phyloP scores from a whole-genome alignment of 306 rosid species.

The Rosa lucieae region DNA sequence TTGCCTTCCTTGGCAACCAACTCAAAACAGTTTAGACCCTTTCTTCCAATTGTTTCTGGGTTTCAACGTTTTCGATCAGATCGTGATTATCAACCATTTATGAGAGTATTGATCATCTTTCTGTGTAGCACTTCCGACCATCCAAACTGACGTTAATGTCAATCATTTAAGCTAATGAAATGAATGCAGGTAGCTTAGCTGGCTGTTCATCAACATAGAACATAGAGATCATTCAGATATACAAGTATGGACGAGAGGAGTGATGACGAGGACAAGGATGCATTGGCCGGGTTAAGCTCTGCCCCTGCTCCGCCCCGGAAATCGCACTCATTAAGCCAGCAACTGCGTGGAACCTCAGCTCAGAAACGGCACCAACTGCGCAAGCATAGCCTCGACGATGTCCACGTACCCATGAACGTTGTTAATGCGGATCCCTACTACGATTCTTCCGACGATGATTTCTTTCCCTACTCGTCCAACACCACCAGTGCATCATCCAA shows the following conservation, averaged over 20 bases:
- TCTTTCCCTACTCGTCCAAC: slow-evolving; percentile 55
- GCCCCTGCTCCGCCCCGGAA: slow-evolving; percentile 68
- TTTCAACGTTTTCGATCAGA: slow-evolving; percentile 1
- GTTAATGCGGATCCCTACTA: slow-evolving; percentile 22
- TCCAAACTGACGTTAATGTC: not conserved
- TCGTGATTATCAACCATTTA: not conserved
- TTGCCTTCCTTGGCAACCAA: slow-evolving; percentile 7
- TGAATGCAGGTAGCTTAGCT: slow-evolving; percentile 1
- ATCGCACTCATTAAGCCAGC: slow-evolving; percentile 89
- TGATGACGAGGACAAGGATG: slow-evolving; percentile 72
- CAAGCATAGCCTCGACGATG: slow-evolving; percentile 88
- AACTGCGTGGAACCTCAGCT: slow-evolving; percentile 47
- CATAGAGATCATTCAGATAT: not conserved
- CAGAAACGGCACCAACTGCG: slow-evolving; percentile 59
- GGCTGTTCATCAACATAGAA: not conserved
- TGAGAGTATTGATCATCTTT: not conserved
- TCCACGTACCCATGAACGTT: slow-evolving; percentile 31
- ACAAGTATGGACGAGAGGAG: slow-evolving; percentile 53
- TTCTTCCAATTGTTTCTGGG: slow-evolving; percentile 15
- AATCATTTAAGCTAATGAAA: not conserved
- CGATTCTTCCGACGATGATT: slow-evolving; percentile 67
- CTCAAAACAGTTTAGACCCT: not conserved
- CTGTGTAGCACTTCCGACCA: not conserved
- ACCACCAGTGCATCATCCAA: slow-evolving; percentile 25
- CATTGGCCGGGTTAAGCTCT: slow-evolving; percentile 47